These are phyloP conservation scores for Annona squamosa DNA, from an alignment of 164 flowering plant species.

Conservation along the genomic window DNA sequence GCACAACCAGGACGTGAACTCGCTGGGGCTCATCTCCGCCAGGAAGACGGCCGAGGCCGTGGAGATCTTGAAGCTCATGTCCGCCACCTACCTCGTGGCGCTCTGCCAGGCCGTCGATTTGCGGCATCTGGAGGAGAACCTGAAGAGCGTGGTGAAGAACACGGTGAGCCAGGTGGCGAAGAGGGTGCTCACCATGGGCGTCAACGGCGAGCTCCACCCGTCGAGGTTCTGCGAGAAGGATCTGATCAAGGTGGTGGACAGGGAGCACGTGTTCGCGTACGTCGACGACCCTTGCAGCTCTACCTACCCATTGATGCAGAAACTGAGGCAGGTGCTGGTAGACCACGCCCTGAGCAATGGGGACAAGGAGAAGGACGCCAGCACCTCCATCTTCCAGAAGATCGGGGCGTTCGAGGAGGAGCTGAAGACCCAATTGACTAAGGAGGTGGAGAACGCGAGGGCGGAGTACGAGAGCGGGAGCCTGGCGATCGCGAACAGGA, in stretches of 20 bases:
- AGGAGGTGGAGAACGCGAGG: slow-evolving; percentile 37
- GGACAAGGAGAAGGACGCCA: slow-evolving; percentile 28
- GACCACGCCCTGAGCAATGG: slow-evolving; percentile 40
- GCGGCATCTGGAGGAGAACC: slow-evolving; percentile 57
- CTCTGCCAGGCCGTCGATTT: slow-evolving; percentile 60
- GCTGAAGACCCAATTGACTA: slow-evolving; percentile 42
- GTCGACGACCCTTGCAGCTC: slow-evolving; percentile 54
- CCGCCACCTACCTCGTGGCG: slow-evolving; percentile 46
- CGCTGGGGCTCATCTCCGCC: slow-evolving; percentile 53
- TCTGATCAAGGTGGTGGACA: slow-evolving; percentile 46
- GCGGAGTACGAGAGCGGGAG: slow-evolving; percentile 27
- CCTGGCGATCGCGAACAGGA: slow-evolving; percentile 28
- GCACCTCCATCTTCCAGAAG: slow-evolving; percentile 40
- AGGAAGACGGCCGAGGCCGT: slow-evolving; percentile 56
- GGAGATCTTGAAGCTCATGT: slow-evolving; percentile 56
- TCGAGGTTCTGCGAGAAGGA: slow-evolving; percentile 59
- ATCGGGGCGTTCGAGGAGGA: slow-evolving; percentile 54
- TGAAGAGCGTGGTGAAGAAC: slow-evolving; percentile 45
- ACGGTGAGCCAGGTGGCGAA: slow-evolving; percentile 48
- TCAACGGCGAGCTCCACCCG: slow-evolving; percentile 49
- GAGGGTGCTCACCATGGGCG: slow-evolving; percentile 35
- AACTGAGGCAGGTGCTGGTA: slow-evolving; percentile 46
- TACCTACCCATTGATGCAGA: slow-evolving; percentile 47
- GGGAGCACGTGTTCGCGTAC: slow-evolving; percentile 42
- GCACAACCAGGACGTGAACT: slow-evolving; percentile 67